phyloP scores from a whole-genome alignment of 2,329 filamentous ascomycete genomes.

The Claviceps sp. region DNA sequence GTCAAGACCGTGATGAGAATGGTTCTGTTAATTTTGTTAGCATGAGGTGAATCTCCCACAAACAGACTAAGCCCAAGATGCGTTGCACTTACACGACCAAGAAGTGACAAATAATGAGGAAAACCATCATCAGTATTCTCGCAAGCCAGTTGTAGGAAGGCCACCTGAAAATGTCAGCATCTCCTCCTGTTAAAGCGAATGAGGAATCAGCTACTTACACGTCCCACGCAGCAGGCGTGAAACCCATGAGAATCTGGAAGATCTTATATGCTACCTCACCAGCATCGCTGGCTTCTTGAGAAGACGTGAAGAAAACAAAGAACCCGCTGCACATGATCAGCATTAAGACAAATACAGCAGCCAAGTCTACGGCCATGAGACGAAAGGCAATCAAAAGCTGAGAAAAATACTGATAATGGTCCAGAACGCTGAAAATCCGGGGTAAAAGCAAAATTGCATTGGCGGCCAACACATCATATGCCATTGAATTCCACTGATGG shows the following conservation, averaged over 20 bases:
- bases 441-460: slow-evolving; percentile 84
- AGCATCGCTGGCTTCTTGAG: slow-evolving; percentile 56
- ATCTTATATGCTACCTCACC: slow-evolving; percentile 73
- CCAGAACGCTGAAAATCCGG: slow-evolving; percentile 80
- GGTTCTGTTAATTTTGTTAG: slow-evolving; percentile 34
- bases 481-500: slow-evolving; percentile 63
- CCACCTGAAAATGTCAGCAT: slow-evolving; percentile 34
- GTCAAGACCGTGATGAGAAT: slow-evolving; percentile 93
- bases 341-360: slow-evolving; percentile 73
- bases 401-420: slow-evolving; percentile 93
- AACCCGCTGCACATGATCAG: slow-evolving; percentile 86
- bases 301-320: slow-evolving; percentile 85
- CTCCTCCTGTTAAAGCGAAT: neutral
- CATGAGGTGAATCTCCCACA: too few relatives aligned
- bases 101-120: slow-evolving; percentile 91
- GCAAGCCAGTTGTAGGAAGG: slow-evolving; percentile 64
- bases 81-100: slow-evolving; percentile 53
- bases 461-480: slow-evolving; percentile 86
- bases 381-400: slow-evolving; percentile 88
- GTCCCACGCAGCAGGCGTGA: slow-evolving; percentile 90
- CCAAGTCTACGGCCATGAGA: slow-evolving; percentile 82
- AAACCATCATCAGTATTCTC: slow-evolving; percentile 60
- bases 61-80: too few relatives aligned
- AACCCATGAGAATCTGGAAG: slow-evolving; percentile 91
- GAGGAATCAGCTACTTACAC: slow-evolving; percentile 36